These are phyloP conservation scores for Croton setiger DNA, from an alignment of 441 rosid species.

Conservation along the genomic window DNA sequence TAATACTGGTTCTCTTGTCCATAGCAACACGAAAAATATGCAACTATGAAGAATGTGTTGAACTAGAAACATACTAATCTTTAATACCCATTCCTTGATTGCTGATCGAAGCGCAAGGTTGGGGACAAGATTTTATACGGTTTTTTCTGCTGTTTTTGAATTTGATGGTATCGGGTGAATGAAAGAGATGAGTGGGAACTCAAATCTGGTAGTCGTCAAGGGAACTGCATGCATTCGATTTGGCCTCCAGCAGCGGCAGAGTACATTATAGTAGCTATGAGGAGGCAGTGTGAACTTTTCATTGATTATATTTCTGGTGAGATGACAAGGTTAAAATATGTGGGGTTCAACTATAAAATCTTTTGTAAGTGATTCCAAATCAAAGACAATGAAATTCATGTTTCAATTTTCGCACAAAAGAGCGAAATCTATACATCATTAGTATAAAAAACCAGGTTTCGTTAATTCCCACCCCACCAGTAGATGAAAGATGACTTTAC, in stretches of 20 bases:
- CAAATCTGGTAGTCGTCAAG: too few species aligned
- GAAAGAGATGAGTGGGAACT: too few species aligned
- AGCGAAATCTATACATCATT: neutral
- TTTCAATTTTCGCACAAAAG: neutral
- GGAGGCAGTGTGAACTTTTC: too few species aligned
- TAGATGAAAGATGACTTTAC: neutral
- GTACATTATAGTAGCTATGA: too few species aligned
- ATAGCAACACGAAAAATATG: neutral
- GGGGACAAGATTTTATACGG: conserved; percentile 74
- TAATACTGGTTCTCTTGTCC: neutral
- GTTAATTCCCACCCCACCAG: neutral
- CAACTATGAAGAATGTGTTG: conserved; percentile 5
- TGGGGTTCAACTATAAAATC: too few species aligned
- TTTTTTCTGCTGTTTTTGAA: too few species aligned
- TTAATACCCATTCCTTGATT: conserved; percentile 56
- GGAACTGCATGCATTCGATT: too few species aligned
- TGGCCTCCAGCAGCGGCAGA: too few species aligned
- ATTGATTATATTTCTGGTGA: too few species aligned
- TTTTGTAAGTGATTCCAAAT: neutral
- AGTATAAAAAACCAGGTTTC: neutral
- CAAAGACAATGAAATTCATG: neutral
- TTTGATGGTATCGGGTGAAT: too few species aligned
- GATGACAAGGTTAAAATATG: too few species aligned
- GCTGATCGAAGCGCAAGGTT: conserved; percentile 88
- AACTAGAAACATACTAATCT: neutral